Conservation (phyloP, 306 rosid species). For the Canavalia ensiformis region DNA sequence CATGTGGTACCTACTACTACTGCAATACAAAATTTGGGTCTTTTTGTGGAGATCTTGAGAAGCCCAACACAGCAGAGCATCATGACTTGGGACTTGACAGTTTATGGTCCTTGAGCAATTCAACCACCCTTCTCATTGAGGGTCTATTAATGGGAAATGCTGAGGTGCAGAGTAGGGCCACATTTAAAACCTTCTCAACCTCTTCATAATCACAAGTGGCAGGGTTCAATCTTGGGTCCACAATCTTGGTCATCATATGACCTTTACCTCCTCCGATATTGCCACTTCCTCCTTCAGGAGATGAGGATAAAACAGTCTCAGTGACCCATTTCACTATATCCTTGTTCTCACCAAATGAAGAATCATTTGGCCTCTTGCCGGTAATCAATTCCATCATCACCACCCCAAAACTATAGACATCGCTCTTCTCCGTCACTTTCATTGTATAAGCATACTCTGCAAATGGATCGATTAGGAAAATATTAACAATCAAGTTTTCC, state of each 20-base stretch:
- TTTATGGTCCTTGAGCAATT: conserved; percentile 68
- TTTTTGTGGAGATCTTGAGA: background rate
- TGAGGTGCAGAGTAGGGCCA: conserved; percentile 79
- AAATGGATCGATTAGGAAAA: conserved; percentile 20
- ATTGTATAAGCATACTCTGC: conserved; percentile 76
- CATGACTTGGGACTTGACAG: conserved; percentile 48
- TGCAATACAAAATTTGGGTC: conserved; percentile 17
- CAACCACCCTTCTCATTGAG: conserved; percentile 83
- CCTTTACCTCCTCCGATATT: background rate
- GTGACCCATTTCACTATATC: conserved; percentile 85
- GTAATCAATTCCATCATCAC: conserved; percentile 78
- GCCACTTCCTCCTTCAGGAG: conserved; percentile 30
- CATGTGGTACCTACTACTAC: conserved; percentile 6
- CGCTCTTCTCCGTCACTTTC: conserved; percentile 83
- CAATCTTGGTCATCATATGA: conserved; percentile 47
- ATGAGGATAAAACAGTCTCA: conserved; percentile 50
- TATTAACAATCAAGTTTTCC: conserved; percentile 29
- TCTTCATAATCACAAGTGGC: conserved; percentile 57
- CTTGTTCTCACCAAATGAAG: conserved; percentile 71
- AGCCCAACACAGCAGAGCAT: conserved; percentile 8
- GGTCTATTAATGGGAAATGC: conserved; percentile 76
- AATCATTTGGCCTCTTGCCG: conserved; percentile 83
- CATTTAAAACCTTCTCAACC: conserved; percentile 68
- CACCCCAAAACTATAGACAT: conserved; percentile 86
- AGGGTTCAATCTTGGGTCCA: conserved; percentile 67